phyloP scores from a whole-genome alignment of 1,284 basidiomycete genomes.

The Tilletiaria anomala region DNA sequence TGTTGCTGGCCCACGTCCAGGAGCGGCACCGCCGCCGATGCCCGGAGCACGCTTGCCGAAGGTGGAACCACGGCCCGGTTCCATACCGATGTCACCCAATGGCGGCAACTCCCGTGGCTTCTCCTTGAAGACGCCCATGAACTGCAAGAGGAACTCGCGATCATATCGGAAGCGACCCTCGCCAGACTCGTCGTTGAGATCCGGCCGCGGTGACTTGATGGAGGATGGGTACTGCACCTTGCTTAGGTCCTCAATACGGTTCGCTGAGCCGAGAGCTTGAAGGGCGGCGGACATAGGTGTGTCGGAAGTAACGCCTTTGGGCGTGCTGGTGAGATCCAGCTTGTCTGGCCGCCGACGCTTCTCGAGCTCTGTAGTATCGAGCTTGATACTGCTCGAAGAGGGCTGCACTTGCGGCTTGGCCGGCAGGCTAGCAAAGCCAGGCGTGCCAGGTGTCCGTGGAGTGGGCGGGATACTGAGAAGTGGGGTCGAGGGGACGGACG shows the following conservation, averaged over 20 bases:
- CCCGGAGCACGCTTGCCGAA: slow-evolving; percentile 6
- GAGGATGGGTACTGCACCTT: slow-evolving; percentile 69
- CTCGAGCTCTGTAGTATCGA: slow-evolving; percentile 27
- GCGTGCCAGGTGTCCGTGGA: slow-evolving; percentile 28
- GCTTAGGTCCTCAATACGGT: slow-evolving; percentile 66
- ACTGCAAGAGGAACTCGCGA: slow-evolving; percentile 92
- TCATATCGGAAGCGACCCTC: slow-evolving; percentile 94
- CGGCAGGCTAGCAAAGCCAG: slow-evolving; percentile 30
- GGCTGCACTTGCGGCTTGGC: slow-evolving; percentile 28
- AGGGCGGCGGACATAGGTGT: slow-evolving; percentile 19
- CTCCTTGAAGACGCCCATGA: slow-evolving; percentile 87
- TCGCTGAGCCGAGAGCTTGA: slow-evolving; percentile 32
- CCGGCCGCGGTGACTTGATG: slow-evolving; percentile 64
- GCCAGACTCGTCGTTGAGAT: slow-evolving; percentile 64
- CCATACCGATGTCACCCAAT: slow-evolving; percentile 71
- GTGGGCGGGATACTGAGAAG: slow-evolving; percentile 12
- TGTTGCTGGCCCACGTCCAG: slow-evolving; percentile 13
- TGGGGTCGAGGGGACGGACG: slow-evolving; percentile 29
- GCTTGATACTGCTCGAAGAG: slow-evolving; percentile 16
- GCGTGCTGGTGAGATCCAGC: not conserved
- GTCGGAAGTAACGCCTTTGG: slow-evolving; percentile 6
- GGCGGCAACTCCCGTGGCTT: slow-evolving; percentile 80
- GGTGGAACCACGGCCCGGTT: slow-evolving; percentile 24
- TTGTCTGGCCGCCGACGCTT: slow-evolving; percentile 17
- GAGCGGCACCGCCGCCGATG: slow-evolving; percentile 5